Evolutionary conservation across 768 basidiomycete genomes (phyloP), one percentile per base, ranked within the genome.

Genomic region (Suillus alpinus): DNA sequence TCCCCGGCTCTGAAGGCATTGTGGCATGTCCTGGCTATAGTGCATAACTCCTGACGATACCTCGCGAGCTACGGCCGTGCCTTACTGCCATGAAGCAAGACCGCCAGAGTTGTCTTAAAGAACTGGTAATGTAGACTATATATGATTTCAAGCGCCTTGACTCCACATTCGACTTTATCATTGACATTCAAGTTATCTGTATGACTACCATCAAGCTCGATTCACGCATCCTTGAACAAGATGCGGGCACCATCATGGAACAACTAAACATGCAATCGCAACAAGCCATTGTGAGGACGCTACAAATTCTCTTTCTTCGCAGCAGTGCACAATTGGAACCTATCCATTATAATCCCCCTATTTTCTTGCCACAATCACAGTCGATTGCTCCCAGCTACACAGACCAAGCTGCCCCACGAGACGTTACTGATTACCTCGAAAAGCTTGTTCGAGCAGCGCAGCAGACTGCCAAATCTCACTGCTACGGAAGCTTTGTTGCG

Each of bases 401-500:
- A 6, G 52, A 47, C 16, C 26, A 26, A 26, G 18, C 6, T 16
- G 32, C 44, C 32, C 64, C 66, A 44, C 61, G 55, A 18, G 56
- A 65, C 26, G 32, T 32, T 34, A 56, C 39, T n/a, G 39, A 57
- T 16, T 66, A 63, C 41, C 51, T 69, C 59, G 51, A 18, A 9
- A 56, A 69, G 14, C 75, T 86, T 55, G 79, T 77, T 4, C 62
- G 67, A 14, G 66, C 71, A 40, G 81, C 81, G 12, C 74, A 78
- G 55, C 65, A 63, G 1, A 71, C 78, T 1, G 82, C 85, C 3
- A 69, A 66, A 31, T 70, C 76, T 3, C 71, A 76, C 10, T 68
- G 75, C 12, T 81, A 77, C 66, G 80, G 81, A n/a, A 86, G 83
- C 65, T 71, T 86, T 49, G 76, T 86, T 13, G 81, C 79, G 0